Evolutionary conservation across 169 alveolate genomes (phyloP).

Genomic region (Eimeria tenella): DNA sequence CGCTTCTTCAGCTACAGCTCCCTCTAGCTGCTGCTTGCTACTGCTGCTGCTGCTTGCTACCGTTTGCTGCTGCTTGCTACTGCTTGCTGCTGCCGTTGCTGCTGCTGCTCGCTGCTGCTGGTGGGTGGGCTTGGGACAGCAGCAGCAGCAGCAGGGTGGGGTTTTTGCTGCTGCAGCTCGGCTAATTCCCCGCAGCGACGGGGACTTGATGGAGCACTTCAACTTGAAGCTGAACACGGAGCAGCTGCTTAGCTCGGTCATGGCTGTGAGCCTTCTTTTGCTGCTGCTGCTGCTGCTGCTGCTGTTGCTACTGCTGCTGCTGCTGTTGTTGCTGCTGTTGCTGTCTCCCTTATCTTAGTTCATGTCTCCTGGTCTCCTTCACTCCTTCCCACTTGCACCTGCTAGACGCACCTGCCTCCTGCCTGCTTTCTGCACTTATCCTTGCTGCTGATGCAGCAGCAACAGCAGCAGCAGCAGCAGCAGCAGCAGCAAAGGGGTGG

Average conservation of each 20-base stretch:
- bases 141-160: neutral
- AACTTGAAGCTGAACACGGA: constrained; percentile 53
- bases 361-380: neutral
- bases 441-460: too few species aligned
- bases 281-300: too few species aligned
- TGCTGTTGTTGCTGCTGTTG: too few species aligned
- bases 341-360: neutral
- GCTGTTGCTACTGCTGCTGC: too few species aligned
- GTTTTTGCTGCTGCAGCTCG: constrained; percentile 15
- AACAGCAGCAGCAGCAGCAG: too few species aligned
- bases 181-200: constrained; percentile 68
- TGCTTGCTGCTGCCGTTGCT: neutral
- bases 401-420: neutral
- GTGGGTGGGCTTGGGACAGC: neutral
- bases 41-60: neutral
- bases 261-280: neutral
- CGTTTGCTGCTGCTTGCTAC: neutral
- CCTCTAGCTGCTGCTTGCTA: neutral
- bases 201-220: constrained; percentile 69
- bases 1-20: neutral
- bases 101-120: neutral
- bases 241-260: constrained; percentile 24
- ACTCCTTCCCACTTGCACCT: neutral
- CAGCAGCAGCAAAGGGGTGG: too few species aligned
- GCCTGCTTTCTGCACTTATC: neutral